Evolutionary conservation across 108 stramenopile genomes (phyloP).

Genomic region (Mayamaea pseudoterrestris): DNA sequence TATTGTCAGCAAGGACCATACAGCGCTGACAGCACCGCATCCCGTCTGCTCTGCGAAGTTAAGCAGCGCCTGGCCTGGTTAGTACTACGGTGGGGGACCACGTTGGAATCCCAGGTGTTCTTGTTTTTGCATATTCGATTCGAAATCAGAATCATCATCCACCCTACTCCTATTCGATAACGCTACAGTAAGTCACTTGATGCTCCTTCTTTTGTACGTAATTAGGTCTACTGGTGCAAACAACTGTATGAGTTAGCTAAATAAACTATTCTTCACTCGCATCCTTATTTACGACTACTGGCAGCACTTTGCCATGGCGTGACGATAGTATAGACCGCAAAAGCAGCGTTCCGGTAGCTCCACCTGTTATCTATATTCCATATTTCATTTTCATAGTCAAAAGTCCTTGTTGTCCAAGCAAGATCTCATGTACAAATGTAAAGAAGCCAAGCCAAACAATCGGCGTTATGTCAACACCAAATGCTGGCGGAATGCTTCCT

Average conservation of each 20-base stretch:
- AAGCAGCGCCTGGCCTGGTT: slow-evolving; percentile 35
- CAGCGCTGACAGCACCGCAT: slow-evolving; percentile 71
- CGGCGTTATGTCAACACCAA: slow-evolving; percentile 96
- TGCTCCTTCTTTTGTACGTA: too few relatives aligned
- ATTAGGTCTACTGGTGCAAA: too few relatives aligned
- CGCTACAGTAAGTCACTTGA: too few relatives aligned
- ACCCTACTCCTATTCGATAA: too few relatives aligned
- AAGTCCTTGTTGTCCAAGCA: slow-evolving; percentile 91
- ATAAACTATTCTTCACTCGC: too few relatives aligned
- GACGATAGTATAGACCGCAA: too few relatives aligned
- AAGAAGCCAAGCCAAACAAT: slow-evolving; percentile 91
- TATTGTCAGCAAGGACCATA: slow-evolving; percentile 47
- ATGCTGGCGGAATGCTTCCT: slow-evolving; percentile 76
- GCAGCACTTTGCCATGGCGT: too few relatives aligned
- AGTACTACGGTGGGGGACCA: slow-evolving; percentile 19
- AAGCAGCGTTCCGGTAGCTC: too few relatives aligned
- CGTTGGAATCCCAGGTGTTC: slow-evolving; percentile 68
- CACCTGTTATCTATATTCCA: slow-evolving; percentile 42
- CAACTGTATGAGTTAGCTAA: too few relatives aligned
- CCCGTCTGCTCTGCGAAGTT: slow-evolving; percentile 79
- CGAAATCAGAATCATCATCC: too few relatives aligned
- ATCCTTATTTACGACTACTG: too few relatives aligned
- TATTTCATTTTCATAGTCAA: slow-evolving; percentile 89
- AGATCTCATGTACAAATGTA: slow-evolving; percentile 88
- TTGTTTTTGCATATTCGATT: slow-evolving; percentile 36